phyloP scores from a whole-genome alignment of 169 alveolate species.

The Cryptosporidium parvum region DNA sequence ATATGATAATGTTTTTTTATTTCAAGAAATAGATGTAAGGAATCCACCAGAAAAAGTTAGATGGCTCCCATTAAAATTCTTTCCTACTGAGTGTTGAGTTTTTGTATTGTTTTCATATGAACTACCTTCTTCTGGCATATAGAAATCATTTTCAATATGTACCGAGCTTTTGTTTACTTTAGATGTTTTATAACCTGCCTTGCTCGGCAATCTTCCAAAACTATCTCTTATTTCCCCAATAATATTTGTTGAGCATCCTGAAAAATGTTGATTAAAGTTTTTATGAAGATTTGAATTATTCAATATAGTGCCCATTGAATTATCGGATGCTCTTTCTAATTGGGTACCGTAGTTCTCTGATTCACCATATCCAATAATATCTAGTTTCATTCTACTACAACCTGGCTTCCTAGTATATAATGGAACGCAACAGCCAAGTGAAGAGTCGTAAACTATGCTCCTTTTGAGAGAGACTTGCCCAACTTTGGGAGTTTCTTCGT shows the following conservation, averaged over 20 bases:
- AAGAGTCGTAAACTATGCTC: slow-evolving; percentile 27
- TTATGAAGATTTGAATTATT: background rate
- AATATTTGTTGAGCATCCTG: slow-evolving; percentile 38
- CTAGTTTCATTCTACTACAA: slow-evolving; percentile 56
- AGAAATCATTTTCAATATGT: slow-evolving; percentile 10
- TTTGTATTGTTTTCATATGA: slow-evolving; percentile 2
- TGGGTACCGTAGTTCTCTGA: slow-evolving; percentile 6
- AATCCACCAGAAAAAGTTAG: slow-evolving; percentile 44
- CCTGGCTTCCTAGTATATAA: slow-evolving; percentile 67
- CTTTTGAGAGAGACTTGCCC: slow-evolving; percentile 31
- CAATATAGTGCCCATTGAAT: background rate
- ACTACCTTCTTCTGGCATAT: slow-evolving; percentile 47
- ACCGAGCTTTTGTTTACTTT: slow-evolving; percentile 53
- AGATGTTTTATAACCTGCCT: background rate
- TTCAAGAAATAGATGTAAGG: slow-evolving; percentile 22
- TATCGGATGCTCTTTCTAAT: background rate
- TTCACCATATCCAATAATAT: slow-evolving; percentile 57
- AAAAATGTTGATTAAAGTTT: slow-evolving; percentile 51
- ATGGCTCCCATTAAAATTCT: slow-evolving; percentile 54
- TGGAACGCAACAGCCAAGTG: slow-evolving; percentile 41
- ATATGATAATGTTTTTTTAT: background rate
- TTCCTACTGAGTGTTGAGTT: background rate
- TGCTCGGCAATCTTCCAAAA: background rate
- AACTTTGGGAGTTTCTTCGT: slow-evolving; percentile 13
- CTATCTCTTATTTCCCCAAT: slow-evolving; percentile 45